Base-by-base conservation (phyloP, 257 asterid genomes). In the Fraxinus pennsylvanica region DNA sequence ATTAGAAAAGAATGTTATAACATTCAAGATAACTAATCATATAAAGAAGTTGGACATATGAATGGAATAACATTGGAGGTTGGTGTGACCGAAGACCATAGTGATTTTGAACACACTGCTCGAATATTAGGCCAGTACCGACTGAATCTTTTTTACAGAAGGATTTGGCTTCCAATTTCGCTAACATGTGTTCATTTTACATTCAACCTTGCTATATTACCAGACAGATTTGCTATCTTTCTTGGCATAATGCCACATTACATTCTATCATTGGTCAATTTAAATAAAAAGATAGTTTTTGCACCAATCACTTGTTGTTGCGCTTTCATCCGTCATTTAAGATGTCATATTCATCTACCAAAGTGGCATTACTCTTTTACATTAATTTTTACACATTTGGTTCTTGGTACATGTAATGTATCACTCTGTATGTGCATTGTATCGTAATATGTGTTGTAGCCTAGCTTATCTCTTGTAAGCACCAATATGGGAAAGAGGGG, bases 121-220 rank as follows among this genome's bases (percentile, higher is more conserved):
- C 39, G 74, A 72, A 19, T 6, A 32, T 45, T 63, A 84, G 84
- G 81, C 5, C 83, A 83, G 83, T 84, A 81, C 82, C 68, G 71
- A 74, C 84, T 74, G 65, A 75, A n/a, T 32, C 7, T 52, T 6
- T 54, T 21, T 19, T 19, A 15, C 0, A 5, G 6, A 35, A 35
- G 38, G 38, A 35, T 35, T 35, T 35, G 38, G 7, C 7, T 35
- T 35, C 7, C 63, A 54, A 17, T 5, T 17, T 54, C 4, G 38
- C 5, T 35, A 35, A 54, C 3, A 1, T 9, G 1, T 54, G 65
- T 54, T 52, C 19, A 15, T 19, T 15, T 15, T 54, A 19, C 1
- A 27, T 19, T 54, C 27, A 25, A 25, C 27, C 27, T 25, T 25
- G 27, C 27, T 25, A 25, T 25, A 25, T 25, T 25, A 0, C 27